These are phyloP conservation scores for Fusarium secorum DNA, from an alignment of 2,329 filamentous ascomycete species.

Conservation along the genomic window DNA sequence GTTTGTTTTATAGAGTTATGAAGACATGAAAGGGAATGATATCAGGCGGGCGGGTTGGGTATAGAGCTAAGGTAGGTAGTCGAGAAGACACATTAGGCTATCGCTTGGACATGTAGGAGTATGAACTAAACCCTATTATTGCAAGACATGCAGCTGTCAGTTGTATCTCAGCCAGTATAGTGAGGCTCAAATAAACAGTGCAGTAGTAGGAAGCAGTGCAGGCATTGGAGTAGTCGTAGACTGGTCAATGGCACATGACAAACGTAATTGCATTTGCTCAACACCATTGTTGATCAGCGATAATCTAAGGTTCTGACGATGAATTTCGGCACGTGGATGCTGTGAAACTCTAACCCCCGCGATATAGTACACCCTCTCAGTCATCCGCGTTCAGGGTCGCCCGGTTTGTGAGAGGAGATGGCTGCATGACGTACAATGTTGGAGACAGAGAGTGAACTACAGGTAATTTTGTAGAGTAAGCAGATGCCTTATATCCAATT, in stretches of 20 bases:
- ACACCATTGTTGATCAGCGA: not conserved
- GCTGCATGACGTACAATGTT: constrained; percentile 29
- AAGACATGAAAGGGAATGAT: constrained; percentile 45
- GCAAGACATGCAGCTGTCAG: constrained; percentile 24
- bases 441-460: not conserved
- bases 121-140: constrained; percentile 9
- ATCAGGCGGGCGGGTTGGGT: constrained; percentile 30
- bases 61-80: constrained; percentile 23
- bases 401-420: constrained; percentile 16
- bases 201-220: not conserved
- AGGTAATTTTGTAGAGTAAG: constrained; percentile 2
- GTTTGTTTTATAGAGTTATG: constrained; percentile 44
- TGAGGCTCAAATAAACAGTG: not conserved
- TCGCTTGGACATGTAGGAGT: not conserved
- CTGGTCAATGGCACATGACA: not conserved
- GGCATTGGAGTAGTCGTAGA: not conserved
- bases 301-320: constrained; percentile 10
- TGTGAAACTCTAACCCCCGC: constrained; percentile 21
- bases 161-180: not conserved
- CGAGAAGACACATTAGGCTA: constrained; percentile 24
- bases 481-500: not conserved
- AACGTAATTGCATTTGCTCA: constrained; percentile 31
- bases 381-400: constrained; percentile 19
- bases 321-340: constrained; percentile 18
- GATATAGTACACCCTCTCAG: constrained; percentile 20